Base-by-base conservation (phyloP, 1,284 basidiomycete species). In the Malassezia slooffiae region DNA sequence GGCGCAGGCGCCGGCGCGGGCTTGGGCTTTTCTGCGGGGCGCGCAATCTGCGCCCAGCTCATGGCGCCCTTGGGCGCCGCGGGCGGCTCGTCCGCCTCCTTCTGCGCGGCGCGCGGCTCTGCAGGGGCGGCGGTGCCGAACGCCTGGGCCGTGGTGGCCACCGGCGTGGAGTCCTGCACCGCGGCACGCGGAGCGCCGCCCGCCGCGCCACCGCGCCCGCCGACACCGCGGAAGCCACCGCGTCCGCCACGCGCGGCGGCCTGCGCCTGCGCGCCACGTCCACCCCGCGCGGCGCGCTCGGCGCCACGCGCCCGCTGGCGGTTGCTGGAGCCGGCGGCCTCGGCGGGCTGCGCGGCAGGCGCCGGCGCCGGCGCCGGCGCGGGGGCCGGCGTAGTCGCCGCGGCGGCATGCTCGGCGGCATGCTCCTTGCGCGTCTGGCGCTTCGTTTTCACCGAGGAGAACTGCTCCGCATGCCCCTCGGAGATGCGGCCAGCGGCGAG, bases 361-460 rank as follows among this genome's bases (percentile, higher is more conserved):
- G 34, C 34, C 6, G 51, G 39, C n/a, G 41, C 48, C 17, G 57
- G 38, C 20, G 41, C 41, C 11, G 56, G 50, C 15, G 47, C 27
- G 8, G 48, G 46, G 33, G 54, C 48, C 27, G 43, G n/a, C n/a
- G n/a, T n/a, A n/a, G n/a, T n/a, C 22, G 43, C 43, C 9, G 52
- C 27, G 29, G 54, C 42, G 12, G 44, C 38, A 6, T 45, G 17
- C 5, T 37, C 43, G 15, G 50, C 50, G 9, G 50, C 42, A 3
- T 55, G 34, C 40, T 67, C 64, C 52, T 64, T 65, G 52, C 57
- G 62, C 41, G 43, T 34, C 41, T 62, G 58, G 75, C 86, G 89
- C 78, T 88, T 89, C 70, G 79, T 80, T 57, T 79, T 80, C 54
- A 88, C 85, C 35, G 83, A 79, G 34, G 80, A 84, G 83, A 86